Evolutionary conservation across 805 yeast genomes (phyloP), one percentile per base, ranked within the genome.

Genomic region (Suhomyces xylopsoci): DNA sequence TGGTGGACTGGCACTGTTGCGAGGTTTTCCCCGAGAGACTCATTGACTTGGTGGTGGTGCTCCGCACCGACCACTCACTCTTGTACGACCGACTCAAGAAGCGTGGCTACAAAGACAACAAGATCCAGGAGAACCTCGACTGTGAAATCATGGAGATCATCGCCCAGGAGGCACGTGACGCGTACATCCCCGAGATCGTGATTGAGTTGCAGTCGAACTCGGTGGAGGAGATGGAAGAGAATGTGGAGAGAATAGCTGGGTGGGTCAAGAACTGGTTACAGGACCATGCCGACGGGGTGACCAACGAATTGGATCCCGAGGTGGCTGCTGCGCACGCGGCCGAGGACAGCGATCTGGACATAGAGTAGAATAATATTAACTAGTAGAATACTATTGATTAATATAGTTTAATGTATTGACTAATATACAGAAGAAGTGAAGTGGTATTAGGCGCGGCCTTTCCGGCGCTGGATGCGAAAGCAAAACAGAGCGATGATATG

Each of bases 1-100:
- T 94, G 7, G 78, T 94, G 10, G 99, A 94, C 69, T 94, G 99
- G 99, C 99, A 94, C 67, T 94, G 93, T 45, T 90, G 96, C 70
- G 99, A 94, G 63, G 82, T 90, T 19, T 93, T 94, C 65, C 98
- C 98, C 1, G 98, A 91, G 65, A 76, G 96, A 59, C 80, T 90
- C 66, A 88, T 94, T 49, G 99, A 94, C 68, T 77, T 94, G 56
- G 98, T 94, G 5, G 87, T 91, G 40, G 99, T 94, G 1, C 76
- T 94, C 51, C 78, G 92, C 58, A 85, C 96, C 45, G 87, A 88
- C 62, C 90, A 88, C 62, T 71, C 84, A 14, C 68, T 76, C 1
- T 78, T 94, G 24, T 87, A 79, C 68, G 96, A 90, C 49, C 79
- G 99, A 61, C 75, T 94, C 59, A 74, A 77, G 55, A 80, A 81